Percentiles rank a stretch among this genome's conserved stretches.
phyloP scores from a whole-genome alignment of 2,329 filamentous ascomycete species.

The Xylariaceae sp. region DNA sequence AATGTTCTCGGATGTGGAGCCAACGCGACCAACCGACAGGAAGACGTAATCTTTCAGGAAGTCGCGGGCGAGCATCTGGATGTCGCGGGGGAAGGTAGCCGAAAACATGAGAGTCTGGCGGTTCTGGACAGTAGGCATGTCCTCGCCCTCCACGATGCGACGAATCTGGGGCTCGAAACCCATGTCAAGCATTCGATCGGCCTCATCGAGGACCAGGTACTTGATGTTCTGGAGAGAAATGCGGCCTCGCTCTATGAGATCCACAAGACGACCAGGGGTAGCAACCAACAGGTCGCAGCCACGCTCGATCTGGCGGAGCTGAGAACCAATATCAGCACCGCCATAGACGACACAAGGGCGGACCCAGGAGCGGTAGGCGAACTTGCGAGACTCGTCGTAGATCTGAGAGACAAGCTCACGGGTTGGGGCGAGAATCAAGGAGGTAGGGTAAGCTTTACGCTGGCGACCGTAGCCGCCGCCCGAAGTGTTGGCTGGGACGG shows the following conservation, averaged over 20 bases:
- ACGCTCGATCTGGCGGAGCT: constrained; percentile 95
- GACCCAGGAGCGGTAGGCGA: constrained; percentile 98
- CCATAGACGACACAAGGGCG: constrained; percentile 98
- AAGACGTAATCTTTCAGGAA: constrained; percentile 99
- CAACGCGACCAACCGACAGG: constrained; percentile 96
- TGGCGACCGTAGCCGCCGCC: constrained; percentile 81
- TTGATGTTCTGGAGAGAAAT: constrained; percentile 99
- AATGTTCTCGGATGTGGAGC: constrained; percentile 99
- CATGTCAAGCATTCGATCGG: constrained; percentile 99
- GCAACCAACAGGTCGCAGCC: constrained; percentile 97
- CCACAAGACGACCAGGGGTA: constrained; percentile 93
- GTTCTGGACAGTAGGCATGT: constrained; percentile 81
- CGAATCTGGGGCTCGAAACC: constrained; percentile 99
- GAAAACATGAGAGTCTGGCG: constrained; percentile 99
- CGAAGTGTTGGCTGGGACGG: constrained; percentile 59
- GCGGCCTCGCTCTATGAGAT: constrained; percentile 96
- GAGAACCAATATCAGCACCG: constrained; percentile 96
- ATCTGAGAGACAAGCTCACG: constrained; percentile 99
- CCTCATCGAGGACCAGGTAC: constrained; percentile 97
- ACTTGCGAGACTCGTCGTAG: constrained; percentile 96
- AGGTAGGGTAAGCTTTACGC: constrained; percentile 96
- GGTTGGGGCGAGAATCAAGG: constrained; percentile 91
- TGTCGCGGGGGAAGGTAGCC: constrained; percentile 97
- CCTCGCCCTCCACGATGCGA: constrained; percentile 95
- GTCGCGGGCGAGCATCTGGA: constrained; percentile 97